Evolutionary conservation across 768 basidiomycete genomes (phyloP).

Genomic region (Podaxis sp.): DNA sequence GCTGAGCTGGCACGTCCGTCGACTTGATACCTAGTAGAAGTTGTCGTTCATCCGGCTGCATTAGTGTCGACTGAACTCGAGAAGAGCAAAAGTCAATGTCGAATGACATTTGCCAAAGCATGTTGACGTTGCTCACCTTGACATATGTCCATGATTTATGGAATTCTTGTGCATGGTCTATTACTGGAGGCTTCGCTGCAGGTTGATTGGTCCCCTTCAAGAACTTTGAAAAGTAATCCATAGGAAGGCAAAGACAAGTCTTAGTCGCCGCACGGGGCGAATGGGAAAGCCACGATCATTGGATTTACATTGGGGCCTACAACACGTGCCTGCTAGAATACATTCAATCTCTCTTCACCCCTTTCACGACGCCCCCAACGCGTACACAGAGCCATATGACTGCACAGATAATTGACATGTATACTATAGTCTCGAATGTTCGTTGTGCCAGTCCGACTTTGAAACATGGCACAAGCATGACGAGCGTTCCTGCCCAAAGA

Average conservation of each 20-base stretch:
- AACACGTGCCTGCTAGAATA: constrained; percentile 1
- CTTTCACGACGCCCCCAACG: not conserved
- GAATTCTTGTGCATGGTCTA: constrained; percentile 75
- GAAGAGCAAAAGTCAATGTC: not conserved
- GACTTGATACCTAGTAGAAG: constrained; percentile 75
- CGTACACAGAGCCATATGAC: constrained; percentile 14
- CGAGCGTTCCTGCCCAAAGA: constrained; percentile 8
- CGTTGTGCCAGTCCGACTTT: constrained; percentile 13
- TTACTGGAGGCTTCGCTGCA: constrained; percentile 42
- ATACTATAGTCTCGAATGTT: constrained; percentile 13
- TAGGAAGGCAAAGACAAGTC: constrained; percentile 26
- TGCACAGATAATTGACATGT: constrained; percentile 11
- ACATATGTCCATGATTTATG: constrained; percentile 72
- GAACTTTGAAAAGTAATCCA: constrained; percentile 90
- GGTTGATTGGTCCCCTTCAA: constrained; percentile 47
- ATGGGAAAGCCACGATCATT: not conserved
- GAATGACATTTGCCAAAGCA: not conserved
- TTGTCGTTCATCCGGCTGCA: constrained; percentile 88
- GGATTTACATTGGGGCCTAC: not conserved
- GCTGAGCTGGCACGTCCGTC: constrained; percentile 76
- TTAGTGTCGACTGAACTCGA: constrained; percentile 66
- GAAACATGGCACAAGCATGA: constrained; percentile 16
- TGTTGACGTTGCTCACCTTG: constrained; percentile 46
- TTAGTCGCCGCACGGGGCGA: not conserved
- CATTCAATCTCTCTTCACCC: constrained; percentile 5